Evolutionary conservation across 805 yeast species (phyloP).

Genomic region (Starmera quercuum): DNA sequence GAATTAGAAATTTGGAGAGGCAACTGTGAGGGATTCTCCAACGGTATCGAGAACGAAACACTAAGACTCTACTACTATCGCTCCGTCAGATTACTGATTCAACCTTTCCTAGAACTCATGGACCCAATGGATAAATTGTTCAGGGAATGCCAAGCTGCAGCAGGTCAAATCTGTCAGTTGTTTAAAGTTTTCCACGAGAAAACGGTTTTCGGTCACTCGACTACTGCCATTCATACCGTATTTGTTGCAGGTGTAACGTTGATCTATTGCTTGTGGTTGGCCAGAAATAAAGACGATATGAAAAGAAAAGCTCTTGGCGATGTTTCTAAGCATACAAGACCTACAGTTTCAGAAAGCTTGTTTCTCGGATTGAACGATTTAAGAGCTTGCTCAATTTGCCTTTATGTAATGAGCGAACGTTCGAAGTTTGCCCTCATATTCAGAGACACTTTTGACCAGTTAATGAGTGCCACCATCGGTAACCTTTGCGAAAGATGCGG

Average conservation of each 20-base stretch:
- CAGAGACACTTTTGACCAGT: constrained; percentile 60
- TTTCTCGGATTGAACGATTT: constrained; percentile 54
- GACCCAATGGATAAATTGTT: constrained; percentile 55
- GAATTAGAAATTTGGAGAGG: constrained; percentile 51
- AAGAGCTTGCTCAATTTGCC: constrained; percentile 55
- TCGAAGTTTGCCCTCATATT: constrained; percentile 54
- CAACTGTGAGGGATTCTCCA: constrained; percentile 37
- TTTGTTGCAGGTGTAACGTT: constrained; percentile 65
- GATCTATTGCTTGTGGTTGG: constrained; percentile 59
- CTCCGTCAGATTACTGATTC: constrained; percentile 51
- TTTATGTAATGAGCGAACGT: constrained; percentile 61
- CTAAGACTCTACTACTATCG: constrained; percentile 51
- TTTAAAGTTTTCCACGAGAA: constrained; percentile 57
- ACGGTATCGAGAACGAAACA: constrained; percentile 52
- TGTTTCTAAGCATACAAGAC: constrained; percentile 51
- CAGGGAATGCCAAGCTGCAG: constrained; percentile 63
- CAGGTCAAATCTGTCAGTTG: constrained; percentile 61
- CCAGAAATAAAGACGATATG: constrained; percentile 53
- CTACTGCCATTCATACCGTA: constrained; percentile 58
- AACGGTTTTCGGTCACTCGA: constrained; percentile 55
- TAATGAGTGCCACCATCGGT: constrained; percentile 57
- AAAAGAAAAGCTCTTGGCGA: constrained; percentile 48
- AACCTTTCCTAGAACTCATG: constrained; percentile 55
- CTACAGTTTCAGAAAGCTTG: constrained; percentile 44
- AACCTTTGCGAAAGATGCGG: constrained; percentile 57